Percentiles rank a stretch among this genome's conserved stretches.
These are phyloP conservation scores for Chlorella ohadii DNA, from an alignment of 139 green algal species.

Conservation along the genomic window DNA sequence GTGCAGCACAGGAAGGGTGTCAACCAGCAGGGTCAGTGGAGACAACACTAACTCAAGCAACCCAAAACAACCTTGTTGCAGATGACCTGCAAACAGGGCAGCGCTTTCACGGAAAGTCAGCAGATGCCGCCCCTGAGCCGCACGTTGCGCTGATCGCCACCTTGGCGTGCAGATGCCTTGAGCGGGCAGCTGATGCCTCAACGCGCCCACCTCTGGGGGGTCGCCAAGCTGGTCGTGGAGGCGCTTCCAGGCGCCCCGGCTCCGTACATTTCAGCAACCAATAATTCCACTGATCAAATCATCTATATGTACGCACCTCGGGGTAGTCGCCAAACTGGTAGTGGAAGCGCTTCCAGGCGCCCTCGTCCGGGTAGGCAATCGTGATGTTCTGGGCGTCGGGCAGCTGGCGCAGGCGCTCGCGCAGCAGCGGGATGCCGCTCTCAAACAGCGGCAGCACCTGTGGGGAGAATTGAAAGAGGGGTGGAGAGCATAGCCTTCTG, in stretches of 20 bases:
- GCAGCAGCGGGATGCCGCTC: conserved; percentile 89
- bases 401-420: conserved; percentile 69
- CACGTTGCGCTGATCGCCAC: too few species aligned
- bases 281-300: too few species aligned
- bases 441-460: conserved; percentile 95
- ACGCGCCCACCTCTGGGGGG: conserved; percentile 90
- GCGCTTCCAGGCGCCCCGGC: conserved; percentile 97
- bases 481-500: too few species aligned
- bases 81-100: neutral
- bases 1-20: neutral
- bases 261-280: too few species aligned
- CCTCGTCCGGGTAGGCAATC: conserved; percentile 98
- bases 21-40: too few species aligned
- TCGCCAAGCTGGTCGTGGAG: conserved; percentile 96
- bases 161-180: too few species aligned
- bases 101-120: neutral
- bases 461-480: too few species aligned
- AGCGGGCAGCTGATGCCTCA: too few species aligned
- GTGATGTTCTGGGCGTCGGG: conserved; percentile 87
- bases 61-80: neutral
- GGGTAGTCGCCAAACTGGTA: conserved; percentile 91
- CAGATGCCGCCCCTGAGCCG: too few species aligned
- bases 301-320: conserved; percentile 74
- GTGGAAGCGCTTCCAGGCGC: conserved; percentile 98
- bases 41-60: too few species aligned